Base-by-base conservation (phyloP, 306 rosid genomes). In the Lathyrus aphaca region DNA sequence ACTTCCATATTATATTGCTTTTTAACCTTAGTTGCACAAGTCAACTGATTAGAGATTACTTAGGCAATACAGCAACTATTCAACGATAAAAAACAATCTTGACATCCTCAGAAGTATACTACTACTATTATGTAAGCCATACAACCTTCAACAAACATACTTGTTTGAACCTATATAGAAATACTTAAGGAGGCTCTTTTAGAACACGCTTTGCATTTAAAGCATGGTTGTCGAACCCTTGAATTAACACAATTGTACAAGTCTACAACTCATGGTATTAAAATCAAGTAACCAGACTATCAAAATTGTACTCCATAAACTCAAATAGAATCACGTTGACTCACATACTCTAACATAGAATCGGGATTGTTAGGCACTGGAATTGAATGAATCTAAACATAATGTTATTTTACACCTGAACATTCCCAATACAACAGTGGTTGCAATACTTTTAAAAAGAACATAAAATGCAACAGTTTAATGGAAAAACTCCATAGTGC, bases 21-120 rank as follows among this genome's bases (percentile, higher is more conserved):
- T 23, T 12, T 27, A 81, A 12, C 72, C 39, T 29, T 16, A 46
- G 18, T 12, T 67, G 69, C 29, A 59, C 64, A 66, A 45, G 35
- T 66, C 7, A 51, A 59, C 51, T 43, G 44, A 18, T 54, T 15
- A 48, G 12, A 43, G 17, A 58, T 49, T 58, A 71, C 9, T 48
- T 30, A 57, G 21, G 49, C 56, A 29, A 76, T 37, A 67, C 25
- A 46, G 23, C 8, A 72, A 62, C 17, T 44, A 45, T 69, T 60
- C 70, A 74, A 30, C 25, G 50, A 54, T 44, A 30, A 61, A 50
- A 62, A 43, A 21, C 1, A 63, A 54, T 65, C 15, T 44, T 27
- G 50, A 43, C 17, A 37, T 42, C 38, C 64, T 19, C 38, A 62
- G 7, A 73, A 50, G 39, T 67, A 23, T 51, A 11, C 66, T 69